A percentile compares a stretch with the other conserved stretches of the same genome.
Evolutionary conservation across 441 rosid genomes (phyloP).

Genomic region (Sinapis alba): DNA sequence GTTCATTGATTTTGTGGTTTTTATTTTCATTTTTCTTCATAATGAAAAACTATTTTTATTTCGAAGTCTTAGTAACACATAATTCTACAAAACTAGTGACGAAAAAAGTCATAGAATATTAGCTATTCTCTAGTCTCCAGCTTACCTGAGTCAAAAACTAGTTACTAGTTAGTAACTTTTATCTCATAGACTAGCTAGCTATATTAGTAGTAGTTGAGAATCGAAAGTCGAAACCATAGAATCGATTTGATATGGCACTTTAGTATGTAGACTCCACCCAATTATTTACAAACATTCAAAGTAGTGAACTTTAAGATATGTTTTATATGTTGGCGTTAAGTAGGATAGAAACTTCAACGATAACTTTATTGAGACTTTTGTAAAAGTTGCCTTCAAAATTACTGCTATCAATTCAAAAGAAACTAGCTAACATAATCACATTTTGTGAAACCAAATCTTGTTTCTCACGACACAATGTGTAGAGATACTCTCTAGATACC

Average conservation of each 20-base stretch:
- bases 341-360: constrained; percentile 34
- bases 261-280: constrained; percentile 13
- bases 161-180: constrained; percentile 4
- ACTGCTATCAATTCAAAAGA: background rate
- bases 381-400: constrained; percentile 16
- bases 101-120: constrained; percentile 1
- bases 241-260: constrained; percentile 16
- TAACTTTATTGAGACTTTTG: constrained; percentile 32
- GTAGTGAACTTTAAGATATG: constrained; percentile 33
- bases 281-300: constrained; percentile 22
- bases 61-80: background rate
- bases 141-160: constrained; percentile 9
- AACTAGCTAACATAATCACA: constrained; percentile 1
- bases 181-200: constrained; percentile 19
- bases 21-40: background rate
- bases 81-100: constrained; percentile 8
- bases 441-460: background rate
- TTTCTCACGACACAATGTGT: constrained; percentile 1
- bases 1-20: background rate
- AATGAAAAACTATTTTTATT: background rate
- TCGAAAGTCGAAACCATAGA: constrained; percentile 20
- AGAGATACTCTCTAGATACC: background rate
- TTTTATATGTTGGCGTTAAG: constrained; percentile 33
- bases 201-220: constrained; percentile 10
- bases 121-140: constrained; percentile 9